Evolutionary conservation across 176 grass and related monocot genomes (phyloP), one percentile per base, ranked within the genome.

Genomic region (Eleusine indica): DNA sequence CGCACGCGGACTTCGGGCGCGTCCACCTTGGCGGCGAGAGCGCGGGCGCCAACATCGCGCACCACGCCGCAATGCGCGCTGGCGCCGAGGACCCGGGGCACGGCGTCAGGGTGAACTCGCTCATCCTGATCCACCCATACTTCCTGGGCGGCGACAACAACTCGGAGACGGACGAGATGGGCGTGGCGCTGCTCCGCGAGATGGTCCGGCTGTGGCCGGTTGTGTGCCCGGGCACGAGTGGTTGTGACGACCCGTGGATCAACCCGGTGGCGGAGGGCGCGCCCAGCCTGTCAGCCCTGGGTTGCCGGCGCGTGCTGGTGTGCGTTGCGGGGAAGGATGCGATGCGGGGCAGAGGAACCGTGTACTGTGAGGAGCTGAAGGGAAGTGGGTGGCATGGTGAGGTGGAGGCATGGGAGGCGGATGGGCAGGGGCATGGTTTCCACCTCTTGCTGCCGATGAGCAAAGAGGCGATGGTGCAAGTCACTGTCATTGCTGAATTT

Each of bases 11-110:
- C 86, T 85, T 98, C 51, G 71, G 60, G 15, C 82, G 76, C 46
- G 60, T 95, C 48, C 90, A 87, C 69, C 56, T 95, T 43, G 91
- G 93, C 16, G 96, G 96, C 1, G 91, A 93, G 65, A 95, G 96
- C 66, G 85, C 96, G 0, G 93, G 91, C 9, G 93, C 75, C 30
- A 98, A 93, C 87, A 91, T 95, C 13, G 85, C 89, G 4, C 93
- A 95, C 82, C 87, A 93, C 83, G 56, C 80, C 56, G 89, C 80
- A 2, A 90, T 95, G 93, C 86, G 93, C 41, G 93, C 90, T 25
- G 77, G 88, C 15, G 56, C n/a, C n/a, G 68, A 76, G 68, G 78
- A 67, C 63, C 73, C 85, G 37, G 75, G 53, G 17, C 67, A 81
- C 67, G 78, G 82, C 72, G 76, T 89, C n/a, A 76, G 70, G 64